Evolutionary conservation across 1,139 yeast species (phyloP).

Genomic region (Spathaspora sp.): DNA sequence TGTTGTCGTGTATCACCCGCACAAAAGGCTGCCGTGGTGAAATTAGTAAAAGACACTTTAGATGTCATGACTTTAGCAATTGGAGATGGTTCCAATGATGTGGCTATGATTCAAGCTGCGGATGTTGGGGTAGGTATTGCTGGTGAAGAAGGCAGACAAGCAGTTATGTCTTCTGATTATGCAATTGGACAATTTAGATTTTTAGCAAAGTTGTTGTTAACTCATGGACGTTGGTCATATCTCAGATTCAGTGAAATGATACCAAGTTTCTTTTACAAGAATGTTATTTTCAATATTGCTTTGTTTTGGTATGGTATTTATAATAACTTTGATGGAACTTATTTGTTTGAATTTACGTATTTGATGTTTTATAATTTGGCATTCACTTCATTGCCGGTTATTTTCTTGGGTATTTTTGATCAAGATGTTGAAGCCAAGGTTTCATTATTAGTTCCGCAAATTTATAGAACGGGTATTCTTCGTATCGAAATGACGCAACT

Average conservation of each 20-base stretch:
- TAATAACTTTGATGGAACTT: constrained; percentile 86
- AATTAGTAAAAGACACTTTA: constrained; percentile 80
- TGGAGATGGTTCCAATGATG: constrained; percentile 99
- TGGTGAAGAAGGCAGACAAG: constrained; percentile 98
- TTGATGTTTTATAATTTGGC: constrained; percentile 93
- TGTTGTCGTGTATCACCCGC: constrained; percentile 98
- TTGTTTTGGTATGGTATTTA: constrained; percentile 92
- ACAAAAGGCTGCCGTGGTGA: constrained; percentile 95
- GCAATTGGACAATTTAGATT: constrained; percentile 94
- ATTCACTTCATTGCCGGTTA: constrained; percentile 91
- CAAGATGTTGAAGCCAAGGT: constrained; percentile 87
- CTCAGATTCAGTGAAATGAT: constrained; percentile 91
- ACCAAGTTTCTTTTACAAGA: constrained; percentile 90
- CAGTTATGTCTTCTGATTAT: constrained; percentile 96
- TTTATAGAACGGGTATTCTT: constrained; percentile 81
- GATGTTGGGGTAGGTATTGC: constrained; percentile 98
- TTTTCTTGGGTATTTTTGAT: constrained; percentile 85
- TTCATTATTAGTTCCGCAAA: constrained; percentile 84
- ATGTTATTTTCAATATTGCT: constrained; percentile 83
- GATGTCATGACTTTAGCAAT: constrained; percentile 82
- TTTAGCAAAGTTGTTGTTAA: constrained; percentile 71
- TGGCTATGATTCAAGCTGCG: constrained; percentile 98
- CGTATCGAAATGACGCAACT: constrained; percentile 76
- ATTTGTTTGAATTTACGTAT: constrained; percentile 88
- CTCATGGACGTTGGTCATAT: constrained; percentile 97